Conservation (phyloP, 2,329 filamentous ascomycete genomes). For the Beauveria medogensis region DNA sequence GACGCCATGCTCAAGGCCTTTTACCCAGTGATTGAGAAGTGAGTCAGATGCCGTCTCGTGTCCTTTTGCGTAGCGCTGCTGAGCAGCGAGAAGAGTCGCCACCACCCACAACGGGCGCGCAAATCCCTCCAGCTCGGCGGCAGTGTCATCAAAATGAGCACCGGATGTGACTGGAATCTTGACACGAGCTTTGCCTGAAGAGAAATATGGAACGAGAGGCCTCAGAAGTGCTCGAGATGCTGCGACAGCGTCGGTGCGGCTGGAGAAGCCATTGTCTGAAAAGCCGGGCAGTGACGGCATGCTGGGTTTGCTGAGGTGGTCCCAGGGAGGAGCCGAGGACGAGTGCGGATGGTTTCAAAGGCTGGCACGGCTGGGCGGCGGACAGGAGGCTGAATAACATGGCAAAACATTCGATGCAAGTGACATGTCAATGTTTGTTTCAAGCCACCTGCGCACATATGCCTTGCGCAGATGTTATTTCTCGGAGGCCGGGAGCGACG, state of each 20-base stretch:
- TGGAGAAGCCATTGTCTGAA: conserved; percentile 31
- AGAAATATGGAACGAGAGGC: conserved; percentile 27
- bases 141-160: conserved; percentile 34
- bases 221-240: conserved; percentile 27
- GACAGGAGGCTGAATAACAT: background rate
- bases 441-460: background rate
- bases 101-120: conserved; percentile 31
- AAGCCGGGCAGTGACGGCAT: conserved; percentile 33
- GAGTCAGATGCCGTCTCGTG: background rate
- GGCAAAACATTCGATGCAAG: too few relatives aligned
- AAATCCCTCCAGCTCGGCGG: conserved; percentile 38
- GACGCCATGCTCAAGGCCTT: conserved; percentile 23
- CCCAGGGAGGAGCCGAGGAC: background rate
- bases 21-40: conserved; percentile 22
- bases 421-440: background rate
- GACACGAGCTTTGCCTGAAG: conserved; percentile 26
- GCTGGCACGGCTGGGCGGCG: background rate
- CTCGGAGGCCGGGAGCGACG: background rate
- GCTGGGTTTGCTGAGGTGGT: background rate
- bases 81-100: conserved; percentile 31
- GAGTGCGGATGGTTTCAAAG: background rate
- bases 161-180: conserved; percentile 29
- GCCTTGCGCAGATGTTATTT: background rate
- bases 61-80: background rate
- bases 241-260: conserved; percentile 26